phyloP scores from a whole-genome alignment of 495 filamentous ascomycete species.

The Penicillium samsonianum region DNA sequence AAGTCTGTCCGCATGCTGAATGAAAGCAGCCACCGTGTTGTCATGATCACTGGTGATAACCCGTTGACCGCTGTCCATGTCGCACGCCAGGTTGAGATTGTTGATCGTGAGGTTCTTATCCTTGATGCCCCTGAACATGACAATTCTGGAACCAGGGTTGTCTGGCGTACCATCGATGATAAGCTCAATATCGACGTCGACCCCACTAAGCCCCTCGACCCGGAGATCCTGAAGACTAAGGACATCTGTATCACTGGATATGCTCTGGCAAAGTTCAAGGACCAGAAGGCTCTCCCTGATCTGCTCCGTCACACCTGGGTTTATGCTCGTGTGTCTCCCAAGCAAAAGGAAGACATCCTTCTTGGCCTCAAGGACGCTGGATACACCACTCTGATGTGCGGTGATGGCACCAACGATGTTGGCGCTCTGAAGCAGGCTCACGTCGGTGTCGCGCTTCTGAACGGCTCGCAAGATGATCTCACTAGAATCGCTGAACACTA shows the following conservation, averaged over 20 bases:
- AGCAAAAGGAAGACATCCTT: slow-evolving; percentile 98
- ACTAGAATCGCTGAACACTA: slow-evolving; percentile 89
- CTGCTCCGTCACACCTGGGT: slow-evolving; percentile 92
- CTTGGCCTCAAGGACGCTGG: slow-evolving; percentile 92
- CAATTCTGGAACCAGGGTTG: slow-evolving; percentile 73
- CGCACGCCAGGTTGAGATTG: slow-evolving; percentile 93
- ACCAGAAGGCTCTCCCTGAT: slow-evolving; percentile 67
- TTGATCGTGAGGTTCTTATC: slow-evolving; percentile 93
- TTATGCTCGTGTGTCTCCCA: slow-evolving; percentile 95
- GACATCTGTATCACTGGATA: slow-evolving; percentile 97
- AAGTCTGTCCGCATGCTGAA: slow-evolving; percentile 95
- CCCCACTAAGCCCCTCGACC: slow-evolving; percentile 76
- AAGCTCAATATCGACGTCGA: slow-evolving; percentile 85
- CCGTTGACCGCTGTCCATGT: slow-evolving; percentile 96
- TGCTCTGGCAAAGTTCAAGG: slow-evolving; percentile 86
- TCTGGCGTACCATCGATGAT: slow-evolving; percentile 96
- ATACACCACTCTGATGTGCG: slow-evolving; percentile 98
- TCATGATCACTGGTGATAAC: slow-evolving; percentile 99
- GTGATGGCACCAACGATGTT: slow-evolving; percentile 98
- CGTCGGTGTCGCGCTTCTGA: slow-evolving; percentile 92
- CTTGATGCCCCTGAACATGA: slow-evolving; percentile 94
- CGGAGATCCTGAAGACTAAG: slow-evolving; percentile 77
- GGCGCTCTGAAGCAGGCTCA: slow-evolving; percentile 98
- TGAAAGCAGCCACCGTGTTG: slow-evolving; percentile 95
- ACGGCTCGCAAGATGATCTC: slow-evolving; percentile 89